Evolutionary conservation across 1,284 basidiomycete species (phyloP).

Genomic region (Leccinum pachyderme): DNA sequence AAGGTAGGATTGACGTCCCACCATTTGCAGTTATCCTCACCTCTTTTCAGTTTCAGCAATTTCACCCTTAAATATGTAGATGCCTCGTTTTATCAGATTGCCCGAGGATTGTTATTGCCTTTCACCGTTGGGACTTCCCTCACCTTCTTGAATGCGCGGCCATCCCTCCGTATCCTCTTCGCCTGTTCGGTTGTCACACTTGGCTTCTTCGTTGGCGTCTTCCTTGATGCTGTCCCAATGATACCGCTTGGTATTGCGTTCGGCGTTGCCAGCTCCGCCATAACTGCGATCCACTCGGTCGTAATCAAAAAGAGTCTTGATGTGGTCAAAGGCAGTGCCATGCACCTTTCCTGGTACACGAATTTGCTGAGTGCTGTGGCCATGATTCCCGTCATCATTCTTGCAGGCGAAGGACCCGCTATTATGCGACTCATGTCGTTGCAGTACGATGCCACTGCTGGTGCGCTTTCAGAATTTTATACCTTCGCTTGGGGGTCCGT

Average conservation of each 20-base stretch:
- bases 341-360: conserved; percentile 82
- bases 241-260: conserved; percentile 66
- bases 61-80: conserved; percentile 91
- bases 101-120: conserved; percentile 82
- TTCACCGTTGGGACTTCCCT: conserved; percentile 83
- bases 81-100: conserved; percentile 89
- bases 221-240: conserved; percentile 67
- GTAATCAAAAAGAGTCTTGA: conserved; percentile 80
- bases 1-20: conserved; percentile 46
- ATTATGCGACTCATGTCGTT: conserved; percentile 56
- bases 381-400: conserved; percentile 63
- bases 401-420: conserved; percentile 68
- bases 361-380: conserved; percentile 71
- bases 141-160: conserved; percentile 67
- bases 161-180: conserved; percentile 66
- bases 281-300: conserved; percentile 81
- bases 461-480: conserved; percentile 44
- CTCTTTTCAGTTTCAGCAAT: conserved; percentile 70
- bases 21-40: background rate
- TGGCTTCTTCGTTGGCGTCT: conserved; percentile 85
- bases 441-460: conserved; percentile 37
- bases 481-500: conserved; percentile 78
- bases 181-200: conserved; percentile 74
- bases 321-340: conserved; percentile 74
- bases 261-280: conserved; percentile 73